Base-by-base conservation (phyloP, 129 eudicot species). In the Oenanthe sinensis region DNA sequence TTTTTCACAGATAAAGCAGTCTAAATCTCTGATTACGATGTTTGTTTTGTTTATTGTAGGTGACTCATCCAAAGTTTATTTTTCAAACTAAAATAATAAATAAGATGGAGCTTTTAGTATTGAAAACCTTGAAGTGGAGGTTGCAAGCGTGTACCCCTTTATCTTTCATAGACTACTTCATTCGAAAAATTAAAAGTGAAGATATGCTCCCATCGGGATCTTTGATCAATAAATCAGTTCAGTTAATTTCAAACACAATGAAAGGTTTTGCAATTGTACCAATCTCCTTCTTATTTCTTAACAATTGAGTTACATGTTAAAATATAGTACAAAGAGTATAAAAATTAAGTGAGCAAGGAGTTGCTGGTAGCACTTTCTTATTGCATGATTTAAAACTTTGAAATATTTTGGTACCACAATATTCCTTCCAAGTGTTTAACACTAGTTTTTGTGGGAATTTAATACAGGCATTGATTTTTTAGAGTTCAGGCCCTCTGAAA, bases 401-500 rank as follows among this genome's bases (percentile, higher is more conserved):
- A 71, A n/a, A 1, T 17, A 43, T 22, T 49, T 30, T 50, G 40
- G 26, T 48, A 43, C 77, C n/a, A 28, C 55, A 14, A 28, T 20
- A 14, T 24, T n/a, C n/a, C n/a, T n/a, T 60, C 30, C 49, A 48
- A 55, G 76, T 74, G 67, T 78, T 80, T 85, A 83, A 82, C 78
- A 46, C 43, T 74, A 40, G 10, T 68, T 5, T 76, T 75, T 78
- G 81, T 78, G 81, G 65, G 78, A 70, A 81, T 74, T 82, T 85
- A 85, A 84, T 87, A 88, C 87, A 89, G 91, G 85, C 62, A 85
- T 82, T 80, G 89, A 84, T 80, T 89, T 81, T 81, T 82, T 89
- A 86, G 89, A 87, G 78, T 89, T 87, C 85, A 85, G 45, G 82
- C 83, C 94, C 17, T 87, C 89, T 63, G 94, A 89, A 79, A 73